phyloP scores from a whole-genome alignment of 352 stramenopile genomes.

The Phytophthora tubulina region DNA sequence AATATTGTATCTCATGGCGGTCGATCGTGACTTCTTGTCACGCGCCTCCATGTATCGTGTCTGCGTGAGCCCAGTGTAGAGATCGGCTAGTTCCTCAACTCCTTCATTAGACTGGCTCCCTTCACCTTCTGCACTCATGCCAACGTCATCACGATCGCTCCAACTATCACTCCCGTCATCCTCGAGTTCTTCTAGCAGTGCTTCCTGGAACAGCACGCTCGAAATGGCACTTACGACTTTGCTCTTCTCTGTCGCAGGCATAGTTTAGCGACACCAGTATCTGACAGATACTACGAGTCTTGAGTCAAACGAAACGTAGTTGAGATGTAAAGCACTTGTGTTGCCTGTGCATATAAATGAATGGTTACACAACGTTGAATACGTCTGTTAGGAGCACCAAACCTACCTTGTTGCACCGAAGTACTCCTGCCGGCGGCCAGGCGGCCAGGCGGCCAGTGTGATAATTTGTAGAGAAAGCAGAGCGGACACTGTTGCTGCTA shows the following conservation, averaged over 20 bases:
- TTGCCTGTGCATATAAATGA: too few species aligned
- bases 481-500: too few species aligned
- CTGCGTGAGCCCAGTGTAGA: not conserved
- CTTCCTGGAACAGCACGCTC: not conserved
- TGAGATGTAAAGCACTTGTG: too few species aligned
- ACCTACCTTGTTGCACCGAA: too few species aligned
- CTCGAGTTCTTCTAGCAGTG: not conserved
- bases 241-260: not conserved
- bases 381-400: too few species aligned
- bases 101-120: not conserved
- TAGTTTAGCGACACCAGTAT: not conserved
- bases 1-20: not conserved
- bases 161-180: not conserved
- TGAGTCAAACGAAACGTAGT: too few species aligned
- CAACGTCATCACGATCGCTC: not conserved
- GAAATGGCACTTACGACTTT: not conserved
- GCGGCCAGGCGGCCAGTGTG: too few species aligned
- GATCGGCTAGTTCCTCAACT: not conserved
- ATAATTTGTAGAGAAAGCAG: too few species aligned
- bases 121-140: not conserved
- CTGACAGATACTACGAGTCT: too few species aligned
- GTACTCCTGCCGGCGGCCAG: too few species aligned
- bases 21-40: not conserved
- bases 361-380: too few species aligned
- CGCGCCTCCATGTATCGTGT: not conserved